These are phyloP conservation scores for Suillus hirtellus DNA, from an alignment of 768 basidiomycete species.

Conservation along the genomic window DNA sequence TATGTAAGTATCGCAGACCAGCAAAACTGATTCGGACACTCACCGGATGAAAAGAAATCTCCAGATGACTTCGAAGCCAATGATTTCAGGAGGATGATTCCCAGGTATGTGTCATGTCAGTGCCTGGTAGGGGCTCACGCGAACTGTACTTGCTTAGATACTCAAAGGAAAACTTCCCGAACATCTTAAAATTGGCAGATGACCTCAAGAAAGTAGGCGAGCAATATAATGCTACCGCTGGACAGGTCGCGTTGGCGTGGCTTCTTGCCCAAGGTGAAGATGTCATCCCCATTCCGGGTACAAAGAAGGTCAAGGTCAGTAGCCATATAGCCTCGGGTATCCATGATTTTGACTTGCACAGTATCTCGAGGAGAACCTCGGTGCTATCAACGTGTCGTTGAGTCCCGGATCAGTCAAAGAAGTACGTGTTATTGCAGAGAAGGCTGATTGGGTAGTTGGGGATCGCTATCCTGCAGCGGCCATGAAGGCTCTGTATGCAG, in stretches of 20 bases:
- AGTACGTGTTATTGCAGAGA: constrained; percentile 37
- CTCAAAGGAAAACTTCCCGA: constrained; percentile 46
- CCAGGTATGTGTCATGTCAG: constrained; percentile 29
- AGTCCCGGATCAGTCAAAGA: constrained; percentile 37
- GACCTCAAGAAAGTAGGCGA: constrained; percentile 34
- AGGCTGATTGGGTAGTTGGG: constrained; percentile 27
- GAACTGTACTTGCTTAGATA: constrained; percentile 30
- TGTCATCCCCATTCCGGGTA: constrained; percentile 44
- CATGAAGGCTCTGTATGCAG: constrained; percentile 17
- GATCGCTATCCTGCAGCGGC: constrained; percentile 23
- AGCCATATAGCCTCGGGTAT: neutral
- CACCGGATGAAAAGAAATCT: constrained; percentile 26
- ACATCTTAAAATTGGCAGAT: constrained; percentile 40
- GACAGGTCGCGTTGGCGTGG: constrained; percentile 44
- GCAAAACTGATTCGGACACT: constrained; percentile 1
- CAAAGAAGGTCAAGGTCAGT: constrained; percentile 33
- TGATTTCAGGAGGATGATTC: constrained; percentile 26
- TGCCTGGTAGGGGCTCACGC: constrained; percentile 30
- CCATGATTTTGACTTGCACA: constrained; percentile 16
- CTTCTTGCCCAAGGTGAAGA: constrained; percentile 39
- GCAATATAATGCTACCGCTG: constrained; percentile 36
- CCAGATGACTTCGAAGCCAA: constrained; percentile 32
- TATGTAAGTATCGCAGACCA: constrained; percentile 32
- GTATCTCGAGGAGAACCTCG: constrained; percentile 49
- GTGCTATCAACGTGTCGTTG: constrained; percentile 36